Evolutionary conservation across 345 rosid species (phyloP), one percentile per base, ranked within the genome.

Genomic region (Firmiana major): DNA sequence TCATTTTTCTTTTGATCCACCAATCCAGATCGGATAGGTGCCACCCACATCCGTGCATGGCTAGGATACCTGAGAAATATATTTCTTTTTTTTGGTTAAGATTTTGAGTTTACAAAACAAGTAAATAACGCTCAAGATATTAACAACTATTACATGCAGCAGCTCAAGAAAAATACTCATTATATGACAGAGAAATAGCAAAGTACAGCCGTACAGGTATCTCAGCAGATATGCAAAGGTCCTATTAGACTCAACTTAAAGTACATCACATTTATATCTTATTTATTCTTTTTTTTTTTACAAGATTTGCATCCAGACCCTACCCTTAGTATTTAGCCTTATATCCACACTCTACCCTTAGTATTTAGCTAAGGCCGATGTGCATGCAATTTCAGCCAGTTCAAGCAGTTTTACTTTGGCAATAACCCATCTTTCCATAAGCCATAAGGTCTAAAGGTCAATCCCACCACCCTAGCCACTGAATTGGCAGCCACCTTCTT

Each of bases 31-130:
- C 93, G 87, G 54, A 96, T 84, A 59, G 99, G 98, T 71, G 94
- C 97, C 70, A 96, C 77, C 99, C 99, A 93, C 94, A 93, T 93
- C 65, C 97, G 97, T 75, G 99, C 99, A 90, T 96, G 99, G 80
- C 99, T 96, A 36, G 99, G 98, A 87, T 96, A 96, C 98, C 99
- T 96, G 79, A 60, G 42, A 74, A 82, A 77, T 46, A 83, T 68
- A 77, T 6, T 63, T 55, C 60, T 55, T 79, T 65, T 43, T 66
- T 62, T 71, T 69, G n/a, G n/a, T n/a, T n/a, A n/a, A 70, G 38
- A 63, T 38, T 13, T 63, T 38, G 66, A 66, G 74, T 70, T 26
- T 6, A 13, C 46, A 31, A 67, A 36, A 75, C 51, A 60, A 9
- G 51, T 24, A 49, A 53, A 17, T 31, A 66, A 63, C 17, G 6